Evolutionary conservation across 495 filamentous ascomycete genomes (phyloP), one percentile per base, ranked within the genome.

Genomic region (Neurospora cerealis): DNA sequence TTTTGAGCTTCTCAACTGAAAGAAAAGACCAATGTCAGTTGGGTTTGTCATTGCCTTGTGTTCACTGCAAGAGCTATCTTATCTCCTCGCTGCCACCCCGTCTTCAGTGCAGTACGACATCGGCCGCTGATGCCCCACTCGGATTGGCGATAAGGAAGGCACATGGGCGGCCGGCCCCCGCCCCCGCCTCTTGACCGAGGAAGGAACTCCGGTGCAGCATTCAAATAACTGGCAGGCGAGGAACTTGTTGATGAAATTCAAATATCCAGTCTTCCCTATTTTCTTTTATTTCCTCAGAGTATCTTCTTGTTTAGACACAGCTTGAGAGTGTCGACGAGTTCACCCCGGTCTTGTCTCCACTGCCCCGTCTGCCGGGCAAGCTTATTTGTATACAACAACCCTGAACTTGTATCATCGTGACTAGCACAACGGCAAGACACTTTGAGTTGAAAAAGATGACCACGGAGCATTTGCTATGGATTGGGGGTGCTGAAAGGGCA

Each of bases 401-500:
- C 54, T 34, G 28, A 66, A 36, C 13, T 8, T 34, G 54, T 34
- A 60, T 32, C 21, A 28, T 28, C 24, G 48, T 28, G 21, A 60
- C 13, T 8, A 17, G 6, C 6, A 34, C 13, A 32, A 7, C 9
- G 2, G 8, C 28, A 8, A 4, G 28, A 4, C 15, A 1, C 34
- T 9, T 3, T 15, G 0, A 62, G 7, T 1, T 4, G 15, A 4
- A 1, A 3, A 62, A 66, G 10, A 69, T 69, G 44, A 73, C 69
- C 15, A 71, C 39, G 2, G 8, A 62, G 10, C 32, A 69, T 21
- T 9, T 73, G 44, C 72, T 82, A 72, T 83, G 81, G 81, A 75
- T 83, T 72, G 79, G 70, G 10, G 81, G 81, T 24, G 46, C 72
- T 39, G 78, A 81, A 70, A 24, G 42, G 28, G 40, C 69, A 10